Evolutionary conservation across 768 basidiomycete genomes (phyloP), one percentile per base, ranked within the genome.

Genomic region (Russula virescens): DNA sequence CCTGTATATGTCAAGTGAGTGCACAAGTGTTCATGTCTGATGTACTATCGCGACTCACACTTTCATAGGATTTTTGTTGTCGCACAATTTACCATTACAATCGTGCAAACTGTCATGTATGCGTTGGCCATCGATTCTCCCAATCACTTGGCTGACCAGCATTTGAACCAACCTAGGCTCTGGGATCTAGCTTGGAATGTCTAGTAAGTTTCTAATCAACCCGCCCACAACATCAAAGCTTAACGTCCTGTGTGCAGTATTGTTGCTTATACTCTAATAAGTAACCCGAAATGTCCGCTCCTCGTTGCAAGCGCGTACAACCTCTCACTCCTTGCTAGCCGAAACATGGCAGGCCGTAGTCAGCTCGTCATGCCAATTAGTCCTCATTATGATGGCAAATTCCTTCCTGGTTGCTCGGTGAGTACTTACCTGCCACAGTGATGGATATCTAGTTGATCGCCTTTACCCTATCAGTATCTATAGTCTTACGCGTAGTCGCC

Each of bases 381-480:
- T 57, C 34, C 55, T 57, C 34, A 48, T 57, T 18, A 34, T 48
- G 18, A 47, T 48, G 55, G 55, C 46, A 8, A 57, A 57, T 25
- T 4, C 10, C 19, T 57, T 57, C 55, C 31, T 47, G 21, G 46
- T 46, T 47, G 6, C 6, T 23, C 55, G 55, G 55, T 57, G 10
- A 16, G 55, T 48, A 7, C 4, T 48, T 34, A 18, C 34, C 0
- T 47, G 21, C 19, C 18, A 14, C 9, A 1, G 8, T n/a, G 13
- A 9, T 48, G 55, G 55, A 57, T 38, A 3, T 8, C 14, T 26
- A n/a, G 11, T 48, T 55, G 43, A 57, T 10, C 34, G 9, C 11
- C 14, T 13, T 19, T 13, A 14, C 9, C 2, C 46, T 23, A 14
- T 23, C n/a, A 57, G 55, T 6, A 48, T 57, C 19, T 23, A 57